Evolutionary conservation across 2,329 filamentous ascomycete species (phyloP), one percentile per base, ranked within the genome.

Genomic region (Aphanocladium album): DNA sequence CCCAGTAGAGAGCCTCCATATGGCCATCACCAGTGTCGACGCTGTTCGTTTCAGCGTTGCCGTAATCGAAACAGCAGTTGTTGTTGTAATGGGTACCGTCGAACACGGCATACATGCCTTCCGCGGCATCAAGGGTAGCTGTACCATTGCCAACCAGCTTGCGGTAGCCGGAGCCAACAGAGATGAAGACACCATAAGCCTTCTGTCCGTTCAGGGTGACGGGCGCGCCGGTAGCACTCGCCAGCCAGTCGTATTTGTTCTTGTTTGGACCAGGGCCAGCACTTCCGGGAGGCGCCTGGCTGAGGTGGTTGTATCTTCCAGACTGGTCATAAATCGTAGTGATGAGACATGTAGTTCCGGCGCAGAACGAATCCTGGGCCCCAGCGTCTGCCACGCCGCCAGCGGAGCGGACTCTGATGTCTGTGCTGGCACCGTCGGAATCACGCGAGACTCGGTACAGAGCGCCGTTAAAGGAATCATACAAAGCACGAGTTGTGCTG

Each of bases 1-100:
- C 86, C 66, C 79, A 88, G 77, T 88, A 89, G 61, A 89, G 83
- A 59, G 86, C 83, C 68, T 89, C 86, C 86, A 89, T 89, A 67
- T 88, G 85, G 17, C 83, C 86, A 57, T 82, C 80, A 2, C 86
- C 86, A 0, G 83, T 82, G 62, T 85, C 82, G 1, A 2, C 63
- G 61, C 68, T 80, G 69, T 65, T 83, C 2, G 74, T 77, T 72
- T 85, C 83, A 50, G 81, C 82, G 52, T 84, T 84, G 51, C 82
- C 82, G 54, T 84, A 84, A 70, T 84, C 81, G 64, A 83, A 83
- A 67, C 78, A 86, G 73, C 83, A 86, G 7, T 62, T 77, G 23
- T 70, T 74, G 65, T 85, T 86, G 75, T 80, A 86, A 66, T 86
- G 83, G 0, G 80, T 83, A 0, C 83, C 83, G 64, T 86, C 83